Evolutionary conservation across 805 yeast species (phyloP).

Genomic region (Candida michaelii): DNA sequence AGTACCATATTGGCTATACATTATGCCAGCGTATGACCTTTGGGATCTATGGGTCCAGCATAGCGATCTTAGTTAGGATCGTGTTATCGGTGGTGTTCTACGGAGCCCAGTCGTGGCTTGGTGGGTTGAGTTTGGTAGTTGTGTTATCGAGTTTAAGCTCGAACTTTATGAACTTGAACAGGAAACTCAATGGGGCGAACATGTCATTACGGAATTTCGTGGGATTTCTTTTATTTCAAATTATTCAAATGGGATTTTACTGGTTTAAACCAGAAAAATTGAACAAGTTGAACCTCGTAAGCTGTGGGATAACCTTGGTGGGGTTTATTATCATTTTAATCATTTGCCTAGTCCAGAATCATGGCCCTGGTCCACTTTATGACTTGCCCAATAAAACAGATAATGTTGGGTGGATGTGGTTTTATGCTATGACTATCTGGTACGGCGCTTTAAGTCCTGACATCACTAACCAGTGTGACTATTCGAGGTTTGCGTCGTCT

Average conservation of each 20-base stretch:
- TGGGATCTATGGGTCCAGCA: constrained; percentile 46
- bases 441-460: constrained; percentile 39
- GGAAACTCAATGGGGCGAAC: constrained; percentile 35
- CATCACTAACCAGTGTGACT: constrained; percentile 39
- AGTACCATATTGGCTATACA: constrained; percentile 53
- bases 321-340: constrained; percentile 38
- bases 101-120: constrained; percentile 46
- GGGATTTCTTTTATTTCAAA: constrained; percentile 45
- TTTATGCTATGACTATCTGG: constrained; percentile 38
- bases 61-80: constrained; percentile 45
- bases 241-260: constrained; percentile 41
- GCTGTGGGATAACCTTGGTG: constrained; percentile 28
- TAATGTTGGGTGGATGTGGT: constrained; percentile 38
- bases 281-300: constrained; percentile 24
- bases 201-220: constrained; percentile 43
- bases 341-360: constrained; percentile 26
- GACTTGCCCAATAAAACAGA: constrained; percentile 4
- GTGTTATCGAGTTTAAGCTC: constrained; percentile 40
- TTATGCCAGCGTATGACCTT: constrained; percentile 43
- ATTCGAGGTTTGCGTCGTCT: constrained; percentile 31
- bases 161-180: constrained; percentile 35
- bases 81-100: constrained; percentile 48
- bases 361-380: constrained; percentile 28
- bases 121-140: constrained; percentile 43
- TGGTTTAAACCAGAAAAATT: constrained; percentile 45